Base-by-base conservation (phyloP, 164 flowering plant genomes). In the Brasenia schreberi region DNA sequence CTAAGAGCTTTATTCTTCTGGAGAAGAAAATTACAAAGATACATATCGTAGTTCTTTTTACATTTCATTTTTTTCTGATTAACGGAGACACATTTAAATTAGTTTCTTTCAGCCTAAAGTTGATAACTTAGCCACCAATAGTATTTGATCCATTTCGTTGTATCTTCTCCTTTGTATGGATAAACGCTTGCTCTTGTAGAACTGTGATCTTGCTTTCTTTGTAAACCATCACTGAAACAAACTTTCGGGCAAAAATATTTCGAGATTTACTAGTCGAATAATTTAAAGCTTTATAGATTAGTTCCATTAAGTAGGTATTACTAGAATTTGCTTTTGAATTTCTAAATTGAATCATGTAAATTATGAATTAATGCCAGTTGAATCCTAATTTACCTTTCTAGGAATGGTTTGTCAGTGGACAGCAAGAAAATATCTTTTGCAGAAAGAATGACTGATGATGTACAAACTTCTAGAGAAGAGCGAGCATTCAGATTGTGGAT, bases 371-470 rank as follows among this genome's bases (percentile, higher is more conserved):
- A 11, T 56, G 0, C 27, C 27, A 23, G 27, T 23, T 23, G 27
- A 23, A 23, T 65, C 10, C 18, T n/a, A 4, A 7, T 45, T 61
- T 42, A 23, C 27, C 65, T 45, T 67, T 80, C 69, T 83, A 90
- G 98, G 87, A 92, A 75, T 80, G 98, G 98, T 44, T 77, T 92
- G 67, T 79, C 92, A 7, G 69, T 76, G 16, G 97, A 90, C 70
- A 77, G 67, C 77, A 84, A 80, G 63, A 88, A 85, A 70, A 59
- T 84, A 12, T 83, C 92, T 42, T 88, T 83, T 77, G 97, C 98
- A 16, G 97, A 88, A 78, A 88, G 86, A 96, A 85, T 90, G 96
- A 74, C 89, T 10, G 97, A 92, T 74, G 98, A 92, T 83, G 85
- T 78, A 19, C 87, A 73, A 75, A 81, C 82, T 18, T 88, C 87